Percentiles rank a stretch among this genome's conserved stretches.
Conservation (phyloP, 2,329 filamentous ascomycete genomes). For the Ophiostoma pallidulum region DNA sequence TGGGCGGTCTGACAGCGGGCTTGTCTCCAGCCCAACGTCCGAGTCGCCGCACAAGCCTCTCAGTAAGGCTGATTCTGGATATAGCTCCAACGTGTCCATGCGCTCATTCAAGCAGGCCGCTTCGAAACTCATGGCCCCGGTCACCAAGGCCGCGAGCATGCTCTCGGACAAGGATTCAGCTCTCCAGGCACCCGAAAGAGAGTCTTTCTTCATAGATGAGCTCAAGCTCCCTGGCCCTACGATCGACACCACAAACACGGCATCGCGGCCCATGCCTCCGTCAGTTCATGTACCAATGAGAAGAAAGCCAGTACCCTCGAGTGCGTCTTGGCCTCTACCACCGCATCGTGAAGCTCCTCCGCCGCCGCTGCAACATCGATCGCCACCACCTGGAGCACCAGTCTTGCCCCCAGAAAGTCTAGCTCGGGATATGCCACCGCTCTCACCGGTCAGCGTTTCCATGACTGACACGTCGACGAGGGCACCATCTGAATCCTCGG, state of each 20-base stretch:
- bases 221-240: conserved; percentile 13
- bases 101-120: conserved; percentile 36
- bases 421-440: conserved; percentile 23
- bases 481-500: neutral
- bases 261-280: neutral
- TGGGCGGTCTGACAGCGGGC: conserved; percentile 39
- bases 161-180: neutral
- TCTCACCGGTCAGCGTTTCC: conserved; percentile 1
- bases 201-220: conserved; percentile 14
- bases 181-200: neutral
- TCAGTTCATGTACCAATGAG: neutral
- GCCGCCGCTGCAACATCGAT: too few species aligned
- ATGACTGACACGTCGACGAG: neutral
- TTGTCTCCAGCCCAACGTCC: conserved; percentile 36
- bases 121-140: conserved; percentile 22
- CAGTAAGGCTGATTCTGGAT: conserved; percentile 52
- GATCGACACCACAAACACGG: neutral
- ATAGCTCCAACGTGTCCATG: conserved; percentile 50
- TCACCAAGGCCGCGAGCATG: conserved; percentile 19
- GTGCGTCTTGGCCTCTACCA: neutral
- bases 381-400: conserved; percentile 17
- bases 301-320: neutral
- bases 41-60: conserved; percentile 34
- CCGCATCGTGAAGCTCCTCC: conserved; percentile 21
- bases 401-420: neutral